Percentiles rank a stretch among this genome's conserved stretches.
Conservation (phyloP, 2,329 filamentous ascomycete species). For the Tolypocladium cylindrosporum region DNA sequence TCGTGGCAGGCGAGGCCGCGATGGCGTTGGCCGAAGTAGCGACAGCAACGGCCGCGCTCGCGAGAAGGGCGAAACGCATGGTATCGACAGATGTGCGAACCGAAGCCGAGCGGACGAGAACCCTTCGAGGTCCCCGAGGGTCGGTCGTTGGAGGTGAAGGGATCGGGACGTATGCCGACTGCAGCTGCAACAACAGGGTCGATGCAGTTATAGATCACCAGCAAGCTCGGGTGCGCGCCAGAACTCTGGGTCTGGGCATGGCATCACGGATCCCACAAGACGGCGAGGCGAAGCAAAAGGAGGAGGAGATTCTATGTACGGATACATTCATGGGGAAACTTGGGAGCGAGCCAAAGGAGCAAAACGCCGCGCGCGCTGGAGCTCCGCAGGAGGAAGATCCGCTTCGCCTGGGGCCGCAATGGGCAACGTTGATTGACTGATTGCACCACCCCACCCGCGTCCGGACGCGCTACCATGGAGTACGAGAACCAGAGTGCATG, state of each 20-base stretch:
- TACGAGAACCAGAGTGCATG: not conserved
- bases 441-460: not conserved
- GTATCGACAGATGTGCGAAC: not conserved
- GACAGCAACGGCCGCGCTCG: slow-evolving; percentile 6
- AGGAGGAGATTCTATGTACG: not conserved
- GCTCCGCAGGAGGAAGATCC: not conserved
- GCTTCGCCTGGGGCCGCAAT: not conserved
- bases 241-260: not conserved
- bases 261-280: not conserved
- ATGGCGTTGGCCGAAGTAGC: slow-evolving; percentile 6
- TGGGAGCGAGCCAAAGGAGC: not conserved
- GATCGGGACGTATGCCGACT: not conserved
- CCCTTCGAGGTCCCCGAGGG: no score
- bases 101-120: not conserved
- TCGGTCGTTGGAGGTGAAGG: not conserved
- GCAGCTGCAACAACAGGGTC: not conserved
- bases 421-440: not conserved
- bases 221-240: not conserved
- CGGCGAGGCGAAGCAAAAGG: not conserved
- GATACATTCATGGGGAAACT: not conserved
- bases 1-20: slow-evolving; percentile 2
- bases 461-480: not conserved
- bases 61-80: slow-evolving; percentile 10
- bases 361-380: not conserved
- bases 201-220: not conserved